Evolutionary conservation across 116 monocot genomes (phyloP).

Genomic region (Papilionanthe hybrid): DNA sequence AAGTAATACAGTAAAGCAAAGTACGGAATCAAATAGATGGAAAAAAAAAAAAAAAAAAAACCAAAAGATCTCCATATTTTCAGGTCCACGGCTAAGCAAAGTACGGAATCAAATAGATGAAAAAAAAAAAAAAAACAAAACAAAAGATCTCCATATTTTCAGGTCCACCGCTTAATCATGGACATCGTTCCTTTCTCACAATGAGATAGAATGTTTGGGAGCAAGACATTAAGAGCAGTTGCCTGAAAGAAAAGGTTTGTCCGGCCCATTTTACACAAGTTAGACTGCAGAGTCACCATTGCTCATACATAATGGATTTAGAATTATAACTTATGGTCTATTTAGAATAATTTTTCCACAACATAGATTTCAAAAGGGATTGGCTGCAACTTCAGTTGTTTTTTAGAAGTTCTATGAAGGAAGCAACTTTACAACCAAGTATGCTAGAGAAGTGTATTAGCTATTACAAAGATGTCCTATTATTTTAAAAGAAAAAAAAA

Average conservation of each 20-base stretch:
- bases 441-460: no score
- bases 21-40: background rate
- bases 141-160: no score
- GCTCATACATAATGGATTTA: background rate
- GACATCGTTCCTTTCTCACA: background rate
- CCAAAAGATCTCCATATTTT: background rate
- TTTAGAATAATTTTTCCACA: no score
- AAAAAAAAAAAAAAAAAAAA: slow-evolving; percentile 6
- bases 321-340: background rate
- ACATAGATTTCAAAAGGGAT: no score
- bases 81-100: no score
- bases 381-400: no score
- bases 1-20: background rate
- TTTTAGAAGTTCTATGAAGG: no score
- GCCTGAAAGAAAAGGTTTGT: background rate
- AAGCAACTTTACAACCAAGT: no score
- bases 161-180: background rate
- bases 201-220: background rate
- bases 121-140: no score
- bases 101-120: no score
- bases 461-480: no score
- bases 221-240: background rate
- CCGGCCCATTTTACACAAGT: background rate
- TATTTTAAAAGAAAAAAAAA: no score
- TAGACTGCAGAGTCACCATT: background rate